Evolutionary conservation across 495 filamentous ascomycete genomes (phyloP).

Genomic region (Articulospora tetracladia): DNA sequence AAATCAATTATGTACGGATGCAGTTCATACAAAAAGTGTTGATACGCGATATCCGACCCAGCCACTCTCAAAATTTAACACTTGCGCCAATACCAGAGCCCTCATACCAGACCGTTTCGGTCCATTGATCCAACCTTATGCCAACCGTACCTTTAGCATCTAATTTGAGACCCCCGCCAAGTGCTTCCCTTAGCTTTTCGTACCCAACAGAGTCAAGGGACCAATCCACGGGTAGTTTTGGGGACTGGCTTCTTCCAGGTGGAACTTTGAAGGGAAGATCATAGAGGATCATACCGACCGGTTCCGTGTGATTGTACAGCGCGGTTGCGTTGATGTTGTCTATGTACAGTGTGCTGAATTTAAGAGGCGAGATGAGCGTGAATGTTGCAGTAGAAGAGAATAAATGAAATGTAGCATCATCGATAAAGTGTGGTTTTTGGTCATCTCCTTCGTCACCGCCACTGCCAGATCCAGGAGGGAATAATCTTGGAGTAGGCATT

Average conservation of each 20-base stretch:
- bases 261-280: constrained; percentile 70
- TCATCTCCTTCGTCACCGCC: constrained; percentile 41
- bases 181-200: constrained; percentile 70
- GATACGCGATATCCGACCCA: background rate
- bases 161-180: constrained; percentile 77
- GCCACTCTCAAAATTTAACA: constrained; percentile 50
- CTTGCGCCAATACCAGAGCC: constrained; percentile 73
- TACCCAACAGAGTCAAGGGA: constrained; percentile 75
- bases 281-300: constrained; percentile 72
- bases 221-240: constrained; percentile 78
- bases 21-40: background rate
- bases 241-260: constrained; percentile 66
- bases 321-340: constrained; percentile 79
- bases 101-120: constrained; percentile 61
- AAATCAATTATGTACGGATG: constrained; percentile 4
- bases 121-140: constrained; percentile 69
- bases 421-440: constrained; percentile 64
- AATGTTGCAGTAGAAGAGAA: constrained; percentile 85
- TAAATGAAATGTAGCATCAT: constrained; percentile 82
- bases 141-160: constrained; percentile 72
- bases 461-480: constrained; percentile 33
- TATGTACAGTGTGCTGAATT: constrained; percentile 65
- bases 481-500: constrained; percentile 65
- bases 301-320: constrained; percentile 73
- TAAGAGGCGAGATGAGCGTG: constrained; percentile 73